Base-by-base conservation (phyloP, 2,329 filamentous ascomycete genomes). In the Phialemonium atrogriseum region DNA sequence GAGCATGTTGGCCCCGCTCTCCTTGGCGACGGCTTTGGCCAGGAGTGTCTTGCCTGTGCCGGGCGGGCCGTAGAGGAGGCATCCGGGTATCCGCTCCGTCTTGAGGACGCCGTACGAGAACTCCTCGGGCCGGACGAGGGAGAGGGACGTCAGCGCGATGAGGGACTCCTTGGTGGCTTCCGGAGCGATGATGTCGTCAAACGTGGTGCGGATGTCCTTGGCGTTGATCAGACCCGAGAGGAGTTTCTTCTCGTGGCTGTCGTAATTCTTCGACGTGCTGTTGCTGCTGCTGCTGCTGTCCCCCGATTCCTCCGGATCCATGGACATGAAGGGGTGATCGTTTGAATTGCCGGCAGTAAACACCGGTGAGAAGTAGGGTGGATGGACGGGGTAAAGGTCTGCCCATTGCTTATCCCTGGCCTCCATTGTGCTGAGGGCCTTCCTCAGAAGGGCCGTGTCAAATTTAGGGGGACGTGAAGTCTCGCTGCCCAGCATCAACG, bases 41-140 rank as follows among this genome's bases (percentile, higher is more conserved):
- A 83, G 64, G 25, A 83, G 60, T 2, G 79, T 84, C 54, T 84
- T 84, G 36, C 79, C 79, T 3, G 78, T 87, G 17, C 87, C 87
- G 0, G 87, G 88, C 7, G 87, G 87, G 0, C 87, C 88, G 47
- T 94, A 94, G 0, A 94, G 66, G 1, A 94, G 72, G 28, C 91
- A 77, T 10, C 91, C 91, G 0, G 88, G 84, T 29, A 98, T 93
- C 46, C 86, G 84, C 51, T 96, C 88, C 1, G 79, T 85, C 2
- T 87, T 84, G 10, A 98, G 71, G 4, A 98, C 85, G 56, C 91
- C 91, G 45, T 98, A 98, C 9, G 79, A 80, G 58, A 96, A 98
- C n/a, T 88, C 89, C 40, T 96, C 88, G 0, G 91, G 91, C 0
- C 89, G 78, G 30, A 85, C 68, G 5, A 98, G 68, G 1, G 88